Evolutionary conservation across 495 filamentous ascomycete species (phyloP), one percentile per base, ranked within the genome.

Genomic region (Tuber borchii): DNA sequence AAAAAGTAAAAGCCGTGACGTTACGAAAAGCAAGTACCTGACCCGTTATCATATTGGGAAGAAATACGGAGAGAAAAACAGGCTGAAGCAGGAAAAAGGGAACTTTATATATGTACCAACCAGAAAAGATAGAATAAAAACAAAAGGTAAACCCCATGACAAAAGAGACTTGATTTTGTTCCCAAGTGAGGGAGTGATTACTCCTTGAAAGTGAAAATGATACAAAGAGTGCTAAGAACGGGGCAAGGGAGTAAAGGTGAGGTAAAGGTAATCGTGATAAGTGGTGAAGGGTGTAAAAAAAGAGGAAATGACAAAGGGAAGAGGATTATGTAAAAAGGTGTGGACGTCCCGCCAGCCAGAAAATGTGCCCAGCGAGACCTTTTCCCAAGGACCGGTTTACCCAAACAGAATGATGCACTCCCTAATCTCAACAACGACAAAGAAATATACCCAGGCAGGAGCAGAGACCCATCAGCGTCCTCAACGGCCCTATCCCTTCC

Each of bases 71-170:
- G 14, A 34, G 51, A 34, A 65, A 65, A 65, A 31, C 56, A 14
- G 51, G 9, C 9, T 31, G 4, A 65, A 65, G 9, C n/a, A 26
- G 12, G 56, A 65, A 12, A 65, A 65, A 16, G 56, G 6, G 56
- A 65, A 34, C 26, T 31, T 65, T 65, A 65, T 65, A 65, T 65
- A 65, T 65, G 14, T 65, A 65, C 56, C 56, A 69, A 73, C 61
- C 42, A 65, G 51, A 40, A 42, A 74, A 26, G 19, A 69, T 69
- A 56, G 39, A 68, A 77, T 20, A 40, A 74, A 42, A 71, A n/a
- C 37, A 75, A 51, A 26, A 56, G 51, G 3, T 4, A 65, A 65
- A 31, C 56, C 56, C 56, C 56, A 14, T 31, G 56, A 65, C 26
- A 65, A 65, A 65, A 17, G 56, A 65, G 26, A 65, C 56, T 65